Evolutionary conservation across 2,329 filamentous ascomycete genomes (phyloP).

Genomic region (Proliferodiscus dingleyae): DNA sequence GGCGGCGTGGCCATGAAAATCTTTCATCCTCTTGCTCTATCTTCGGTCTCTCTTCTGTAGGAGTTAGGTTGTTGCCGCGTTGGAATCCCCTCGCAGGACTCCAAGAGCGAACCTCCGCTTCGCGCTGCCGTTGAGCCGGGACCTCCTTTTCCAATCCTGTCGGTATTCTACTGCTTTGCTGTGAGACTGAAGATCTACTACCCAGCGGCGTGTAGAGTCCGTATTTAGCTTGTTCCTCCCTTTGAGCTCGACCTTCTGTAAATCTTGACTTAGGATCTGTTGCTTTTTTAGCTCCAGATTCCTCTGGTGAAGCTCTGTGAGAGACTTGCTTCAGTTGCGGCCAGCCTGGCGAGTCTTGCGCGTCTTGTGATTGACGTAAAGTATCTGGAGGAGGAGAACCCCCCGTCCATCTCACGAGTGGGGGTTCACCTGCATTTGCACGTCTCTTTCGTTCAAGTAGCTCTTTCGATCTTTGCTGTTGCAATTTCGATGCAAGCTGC

Average conservation of each 20-base stretch:
- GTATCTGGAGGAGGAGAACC: no score
- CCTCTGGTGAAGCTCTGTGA: background rate
- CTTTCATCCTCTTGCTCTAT: constrained; percentile 1
- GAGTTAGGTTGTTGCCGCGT: no score
- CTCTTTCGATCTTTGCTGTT: constrained; percentile 6
- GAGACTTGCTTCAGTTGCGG: constrained; percentile 14
- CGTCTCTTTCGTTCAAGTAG: background rate
- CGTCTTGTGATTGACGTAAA: background rate
- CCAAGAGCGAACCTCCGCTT: no score
- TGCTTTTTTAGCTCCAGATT: background rate
- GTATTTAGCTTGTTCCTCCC: constrained; percentile 22
- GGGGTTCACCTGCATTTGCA: background rate
- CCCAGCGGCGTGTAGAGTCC: constrained; percentile 24
- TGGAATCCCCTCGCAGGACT: no score
- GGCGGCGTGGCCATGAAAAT: background rate
- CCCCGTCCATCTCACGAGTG: constrained; percentile 1
- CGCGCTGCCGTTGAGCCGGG: no score
- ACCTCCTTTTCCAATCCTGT: no score
- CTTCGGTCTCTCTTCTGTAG: background rate
- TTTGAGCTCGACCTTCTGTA: constrained; percentile 18
- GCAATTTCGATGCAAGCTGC: constrained; percentile 4
- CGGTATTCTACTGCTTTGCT: no score
- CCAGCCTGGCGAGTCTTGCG: constrained; percentile 11
- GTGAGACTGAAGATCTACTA: constrained; percentile 4
- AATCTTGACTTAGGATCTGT: constrained; percentile 8